phyloP scores from a whole-genome alignment of 257 asterid genomes.

The Penstemon davidsonii region DNA sequence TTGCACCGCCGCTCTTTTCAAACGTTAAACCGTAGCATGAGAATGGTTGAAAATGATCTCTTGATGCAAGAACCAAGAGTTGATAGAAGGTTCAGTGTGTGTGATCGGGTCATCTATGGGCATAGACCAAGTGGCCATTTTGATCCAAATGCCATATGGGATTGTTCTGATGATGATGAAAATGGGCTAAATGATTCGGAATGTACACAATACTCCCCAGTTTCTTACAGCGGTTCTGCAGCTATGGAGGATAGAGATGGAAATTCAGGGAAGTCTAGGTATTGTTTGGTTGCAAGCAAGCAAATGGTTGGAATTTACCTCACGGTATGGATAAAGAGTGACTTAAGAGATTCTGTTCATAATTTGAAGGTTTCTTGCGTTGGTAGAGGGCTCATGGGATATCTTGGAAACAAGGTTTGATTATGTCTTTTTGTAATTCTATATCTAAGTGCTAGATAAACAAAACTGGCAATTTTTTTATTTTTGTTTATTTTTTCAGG shows the following conservation, averaged over 20 bases:
- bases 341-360: conserved; percentile 61
- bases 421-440: conserved; percentile 19
- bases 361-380: conserved; percentile 94
- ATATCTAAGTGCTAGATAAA: conserved; percentile 14
- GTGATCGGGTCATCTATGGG: conserved; percentile 69
- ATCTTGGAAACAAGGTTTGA: conserved; percentile 93
- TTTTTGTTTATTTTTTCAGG: conserved; percentile 51
- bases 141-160: conserved; percentile 65
- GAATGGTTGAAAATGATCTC: conserved; percentile 60
- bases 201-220: conserved; percentile 47
- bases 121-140: conserved; percentile 52
- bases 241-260: conserved; percentile 61
- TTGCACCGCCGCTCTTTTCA: conserved; percentile 75
- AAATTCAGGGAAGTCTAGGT: conserved; percentile 52
- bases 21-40: conserved; percentile 76
- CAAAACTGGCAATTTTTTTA: conserved; percentile 19
- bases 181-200: conserved; percentile 60
- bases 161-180: conserved; percentile 59
- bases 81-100: conserved; percentile 81
- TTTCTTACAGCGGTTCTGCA: conserved; percentile 40
- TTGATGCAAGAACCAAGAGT: conserved; percentile 58
- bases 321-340: conserved; percentile 83
- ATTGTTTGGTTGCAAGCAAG: conserved; percentile 88
- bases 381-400: conserved; percentile 98
- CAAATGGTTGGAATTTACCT: conserved; percentile 98